Conservation (phyloP, 768 basidiomycete species). For the Suillus lakei region DNA sequence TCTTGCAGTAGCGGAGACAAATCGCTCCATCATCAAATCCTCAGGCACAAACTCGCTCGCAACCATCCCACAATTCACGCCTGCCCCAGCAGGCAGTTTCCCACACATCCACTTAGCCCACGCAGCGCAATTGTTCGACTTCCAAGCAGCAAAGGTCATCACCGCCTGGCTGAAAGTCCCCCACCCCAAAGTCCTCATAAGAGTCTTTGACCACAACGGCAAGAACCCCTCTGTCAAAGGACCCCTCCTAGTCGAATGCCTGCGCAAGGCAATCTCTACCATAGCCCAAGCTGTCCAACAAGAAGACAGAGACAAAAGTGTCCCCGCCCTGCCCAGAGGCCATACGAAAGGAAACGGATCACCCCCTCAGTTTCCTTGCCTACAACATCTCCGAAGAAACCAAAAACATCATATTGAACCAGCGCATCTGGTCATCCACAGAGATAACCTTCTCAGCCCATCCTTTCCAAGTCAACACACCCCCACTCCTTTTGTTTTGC, state of each 20-base stretch:
- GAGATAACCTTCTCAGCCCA: neutral
- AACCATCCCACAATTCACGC: too few relatives aligned
- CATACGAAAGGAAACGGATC: fast-evolving
- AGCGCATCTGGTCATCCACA: neutral
- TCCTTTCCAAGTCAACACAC: neutral
- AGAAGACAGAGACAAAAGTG: neutral
- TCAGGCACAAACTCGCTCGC: too few relatives aligned
- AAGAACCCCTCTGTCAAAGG: neutral
- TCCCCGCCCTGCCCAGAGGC: neutral
- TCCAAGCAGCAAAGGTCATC: neutral
- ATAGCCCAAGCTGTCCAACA: too few relatives aligned
- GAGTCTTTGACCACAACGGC: conserved; percentile 3
- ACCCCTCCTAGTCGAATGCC: too few relatives aligned
- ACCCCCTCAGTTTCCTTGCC: neutral
- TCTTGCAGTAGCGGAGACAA: too few relatives aligned
- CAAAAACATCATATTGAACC: too few relatives aligned
- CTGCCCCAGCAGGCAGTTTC: neutral
- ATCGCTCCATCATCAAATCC: too few relatives aligned
- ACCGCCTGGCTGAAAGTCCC: neutral
- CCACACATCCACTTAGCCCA: neutral
- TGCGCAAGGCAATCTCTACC: too few relatives aligned
- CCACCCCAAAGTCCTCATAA: neutral
- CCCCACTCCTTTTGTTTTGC: neutral
- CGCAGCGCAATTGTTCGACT: neutral
- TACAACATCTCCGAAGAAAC: neutral